A percentile compares a stretch with the other conserved stretches of the same genome.
Evolutionary conservation across 2,329 filamentous ascomycete species (phyloP).

Genomic region (Malbranchea zuffiana): DNA sequence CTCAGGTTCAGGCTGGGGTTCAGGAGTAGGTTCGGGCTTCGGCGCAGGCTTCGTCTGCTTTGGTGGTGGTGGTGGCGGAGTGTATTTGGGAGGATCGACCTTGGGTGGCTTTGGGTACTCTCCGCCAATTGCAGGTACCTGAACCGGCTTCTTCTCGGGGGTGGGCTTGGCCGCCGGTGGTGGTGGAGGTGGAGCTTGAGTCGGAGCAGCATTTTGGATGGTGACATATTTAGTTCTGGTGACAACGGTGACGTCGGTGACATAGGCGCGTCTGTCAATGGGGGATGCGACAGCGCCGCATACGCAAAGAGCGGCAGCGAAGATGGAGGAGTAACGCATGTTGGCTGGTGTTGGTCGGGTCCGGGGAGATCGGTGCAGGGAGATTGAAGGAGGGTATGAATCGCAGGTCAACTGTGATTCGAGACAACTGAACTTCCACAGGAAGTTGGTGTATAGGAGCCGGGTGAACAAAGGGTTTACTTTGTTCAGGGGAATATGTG

Average conservation of each 20-base stretch:
- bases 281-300: slow-evolving; percentile 25
- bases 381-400: too few species aligned
- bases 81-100: background rate
- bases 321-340: slow-evolving; percentile 26
- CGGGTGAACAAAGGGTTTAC: background rate
- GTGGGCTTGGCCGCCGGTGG: slow-evolving; percentile 8
- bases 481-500: background rate
- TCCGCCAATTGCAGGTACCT: too few species aligned
- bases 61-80: slow-evolving; percentile 20
- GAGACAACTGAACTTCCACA: slow-evolving; percentile 25
- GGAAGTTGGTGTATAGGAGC: slow-evolving; percentile 22
- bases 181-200: slow-evolving; percentile 13
- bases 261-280: slow-evolving; percentile 26
- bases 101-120: too few species aligned
- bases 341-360: slow-evolving; percentile 1
- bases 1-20: slow-evolving; percentile 3
- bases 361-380: background rate
- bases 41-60: slow-evolving; percentile 3
- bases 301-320: slow-evolving; percentile 29
- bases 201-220: slow-evolving; percentile 13
- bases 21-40: background rate
- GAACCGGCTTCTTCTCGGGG: slow-evolving; percentile 10
- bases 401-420: slow-evolving; percentile 25
- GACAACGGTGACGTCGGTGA: slow-evolving; percentile 28
- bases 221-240: slow-evolving; percentile 24